Evolutionary conservation across 331 rosid genomes (phyloP), one percentile per base, ranked within the genome.

Genomic region (Pyrus hybrid): DNA sequence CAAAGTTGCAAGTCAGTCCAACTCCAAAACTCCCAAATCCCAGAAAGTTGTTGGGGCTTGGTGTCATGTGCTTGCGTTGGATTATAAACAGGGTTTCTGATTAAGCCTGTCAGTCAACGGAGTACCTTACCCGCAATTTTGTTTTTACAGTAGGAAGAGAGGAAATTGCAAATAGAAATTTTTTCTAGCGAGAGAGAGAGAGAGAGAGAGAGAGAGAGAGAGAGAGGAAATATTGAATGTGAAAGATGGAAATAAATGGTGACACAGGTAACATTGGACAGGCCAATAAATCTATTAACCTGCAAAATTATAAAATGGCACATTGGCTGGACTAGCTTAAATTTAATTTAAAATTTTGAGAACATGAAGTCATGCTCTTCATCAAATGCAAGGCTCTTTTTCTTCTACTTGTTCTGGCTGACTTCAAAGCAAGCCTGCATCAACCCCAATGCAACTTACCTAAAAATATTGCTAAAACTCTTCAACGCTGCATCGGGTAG

Each of bases 371-470:
- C 5, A 26, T 12, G 14, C 76, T 75, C 63, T 32, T 81, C 53
- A 85, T 76, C 69, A 65, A 85, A 78, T 32, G 79, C 81, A 68
- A 58, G 76, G 54, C 58, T 13, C 79, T 69, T 76, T 13, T 60
- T 65, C 56, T 69, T 76, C 3, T 23, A 54, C 56, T 37, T 5
- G 56, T 22, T 77, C n/a, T 23, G 65, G 83, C 84, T 91, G 88
- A 87, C 96, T 83, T 88, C 9, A 29, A 67, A 12, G 69, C 53
- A 68, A 74, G 53, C 72, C 17, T 16, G 82, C 97, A 89, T 85
- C 92, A 81, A 80, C 74, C 75, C 93, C 88, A 49, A 83, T 73
- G 87, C 32, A 70, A 78, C 65, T 87, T 82, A 87, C 80, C 80
- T 70, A 8, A 41, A 69, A 33, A 82, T 72, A 58, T 37, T 21